Base-by-base conservation (phyloP, 129 eudicot genomes). In the Escallonia herrerae region DNA sequence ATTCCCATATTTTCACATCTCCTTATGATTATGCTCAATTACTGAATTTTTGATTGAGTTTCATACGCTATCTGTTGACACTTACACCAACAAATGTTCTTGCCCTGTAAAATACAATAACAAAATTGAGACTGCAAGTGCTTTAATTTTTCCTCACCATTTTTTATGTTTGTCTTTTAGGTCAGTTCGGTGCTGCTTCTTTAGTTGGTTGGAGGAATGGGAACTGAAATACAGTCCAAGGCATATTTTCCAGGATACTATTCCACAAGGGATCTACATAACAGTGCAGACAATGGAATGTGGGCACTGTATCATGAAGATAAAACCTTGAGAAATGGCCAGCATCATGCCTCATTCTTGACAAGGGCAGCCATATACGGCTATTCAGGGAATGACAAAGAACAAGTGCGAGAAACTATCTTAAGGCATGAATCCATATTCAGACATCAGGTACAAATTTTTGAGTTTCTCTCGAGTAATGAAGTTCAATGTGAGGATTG, bases 351-450 rank as follows among this genome's bases (percentile, higher is more conserved):
- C 63, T 52, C 82, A n/a, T 60, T 71, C 43, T 51, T 74, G 39
- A 41, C 64, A 42, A 75, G 65, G 74, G 75, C 68, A 62, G n/a
- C 69, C 51, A 73, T 70, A 57, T 65, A 70, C 59, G 79, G 81
- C 62, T 71, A 61, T 60, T 11, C 57, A 3, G 79, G 68, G 42
- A 68, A 74, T 46, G 63, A 73, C 39, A 71, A 72, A 69, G 90
- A 81, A 63, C 81, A 68, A 69, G 76, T 79, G 75, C 79, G 74
- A 75, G 75, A 79, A 68, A 89, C 86, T 51, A 81, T 89, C 47
- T 61, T 89, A 74, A 78, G 81, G 77, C 96, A 89, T 52, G 96
- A 89, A 60, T 74, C 77, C 0, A 58, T 81, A 64, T 89, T 89
- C 73, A 86, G 81, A 72, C 75, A 83, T 62, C 96, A 89, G 95